Evolutionary conservation across 1,284 basidiomycete genomes (phyloP).

Genomic region (Coniferiporia weirii): DNA sequence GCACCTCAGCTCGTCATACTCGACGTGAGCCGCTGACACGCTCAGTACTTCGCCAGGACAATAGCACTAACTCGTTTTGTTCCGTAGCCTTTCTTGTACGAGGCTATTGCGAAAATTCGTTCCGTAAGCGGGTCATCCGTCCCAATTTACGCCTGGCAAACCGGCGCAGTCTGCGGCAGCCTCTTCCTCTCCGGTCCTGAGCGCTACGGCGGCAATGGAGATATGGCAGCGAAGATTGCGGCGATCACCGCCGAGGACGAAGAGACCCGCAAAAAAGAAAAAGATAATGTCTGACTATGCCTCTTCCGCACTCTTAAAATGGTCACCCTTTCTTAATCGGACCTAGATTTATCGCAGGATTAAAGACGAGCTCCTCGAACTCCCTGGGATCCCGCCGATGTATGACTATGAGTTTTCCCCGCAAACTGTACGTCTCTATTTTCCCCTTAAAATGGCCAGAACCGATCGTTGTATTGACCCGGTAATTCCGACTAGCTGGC

Average conservation of each 20-base stretch:
- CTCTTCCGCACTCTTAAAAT: no score
- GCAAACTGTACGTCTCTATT: conserved; percentile 1
- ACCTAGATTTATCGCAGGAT: not conserved
- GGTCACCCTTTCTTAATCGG: not conserved
- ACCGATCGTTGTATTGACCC: no score
- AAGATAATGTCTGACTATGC: not conserved
- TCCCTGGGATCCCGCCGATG: conserved; percentile 12
- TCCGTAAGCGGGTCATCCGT: conserved; percentile 7
- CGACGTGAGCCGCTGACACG: conserved; percentile 3
- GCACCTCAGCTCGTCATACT: conserved; percentile 9
- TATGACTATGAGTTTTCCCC: conserved; percentile 13
- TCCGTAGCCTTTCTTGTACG: conserved; percentile 1
- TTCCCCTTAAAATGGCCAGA: not conserved
- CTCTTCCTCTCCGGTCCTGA: conserved; percentile 10
- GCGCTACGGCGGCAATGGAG: conserved; percentile 7
- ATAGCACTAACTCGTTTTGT: not conserved
- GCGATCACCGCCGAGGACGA: not conserved
- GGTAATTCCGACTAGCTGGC: not conserved
- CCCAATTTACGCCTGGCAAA: conserved; percentile 13
- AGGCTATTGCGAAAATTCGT: not conserved
- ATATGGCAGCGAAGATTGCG: conserved; percentile 13
- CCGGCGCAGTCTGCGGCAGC: not conserved
- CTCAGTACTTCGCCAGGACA: not conserved
- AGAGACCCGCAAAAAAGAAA: not conserved
- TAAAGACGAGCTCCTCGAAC: conserved; percentile 1